A percentile compares a stretch with the other conserved stretches of the same genome.
Evolutionary conservation across 2,329 filamentous ascomycete genomes (phyloP).

Genomic region (Trichoderma sp.): DNA sequence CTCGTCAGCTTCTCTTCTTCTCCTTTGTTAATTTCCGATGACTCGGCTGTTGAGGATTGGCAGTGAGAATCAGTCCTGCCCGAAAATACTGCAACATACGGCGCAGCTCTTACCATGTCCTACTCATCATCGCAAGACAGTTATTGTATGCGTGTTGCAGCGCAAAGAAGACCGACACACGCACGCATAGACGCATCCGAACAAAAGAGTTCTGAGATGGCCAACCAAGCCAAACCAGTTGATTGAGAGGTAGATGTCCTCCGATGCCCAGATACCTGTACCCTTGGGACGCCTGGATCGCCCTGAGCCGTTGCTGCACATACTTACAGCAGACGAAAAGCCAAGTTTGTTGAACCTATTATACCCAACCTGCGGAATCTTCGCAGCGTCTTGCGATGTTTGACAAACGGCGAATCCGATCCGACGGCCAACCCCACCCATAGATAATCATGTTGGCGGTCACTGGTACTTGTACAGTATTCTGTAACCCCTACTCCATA

Average conservation of each 20-base stretch:
- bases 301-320: not conserved
- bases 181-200: not conserved
- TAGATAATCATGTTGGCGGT: not conserved
- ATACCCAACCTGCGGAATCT: not conserved
- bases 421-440: conserved; percentile 3
- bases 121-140: not conserved
- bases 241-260: not conserved
- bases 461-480: not conserved
- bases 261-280: not conserved
- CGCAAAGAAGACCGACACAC: not conserved
- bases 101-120: not conserved
- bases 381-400: not conserved
- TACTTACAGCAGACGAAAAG: not conserved
- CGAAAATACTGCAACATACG: too few species aligned
- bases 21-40: not conserved
- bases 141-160: not conserved
- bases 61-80: not conserved
- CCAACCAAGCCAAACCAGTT: not conserved
- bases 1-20: not conserved
- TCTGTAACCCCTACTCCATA: not conserved
- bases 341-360: not conserved
- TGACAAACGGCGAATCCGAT: conserved; percentile 22
- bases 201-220: not conserved
- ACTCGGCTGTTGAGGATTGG: not conserved
- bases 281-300: not conserved